These are phyloP conservation scores for Geranium rotundifolium DNA, from an alignment of 345 rosid species.

Conservation along the genomic window DNA sequence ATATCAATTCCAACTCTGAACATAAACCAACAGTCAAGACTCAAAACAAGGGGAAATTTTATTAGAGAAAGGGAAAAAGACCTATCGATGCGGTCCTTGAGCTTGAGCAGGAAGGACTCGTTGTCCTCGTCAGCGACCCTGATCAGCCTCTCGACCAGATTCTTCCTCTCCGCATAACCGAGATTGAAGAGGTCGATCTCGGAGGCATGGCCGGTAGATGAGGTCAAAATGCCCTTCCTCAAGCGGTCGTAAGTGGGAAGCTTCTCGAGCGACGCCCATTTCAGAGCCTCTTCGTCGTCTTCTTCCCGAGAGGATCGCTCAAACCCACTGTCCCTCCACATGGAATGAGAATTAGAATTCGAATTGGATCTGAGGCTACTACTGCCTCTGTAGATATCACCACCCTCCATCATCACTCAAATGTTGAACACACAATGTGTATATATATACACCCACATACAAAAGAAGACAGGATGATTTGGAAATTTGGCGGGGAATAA, in stretches of 20 bases:
- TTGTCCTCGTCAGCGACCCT: slow-evolving; percentile 23
- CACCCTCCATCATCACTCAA: too few species aligned
- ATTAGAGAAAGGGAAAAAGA: neutral
- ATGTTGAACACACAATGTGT: too few species aligned
- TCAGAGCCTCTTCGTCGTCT: slow-evolving; percentile 41
- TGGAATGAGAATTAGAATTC: too few species aligned
- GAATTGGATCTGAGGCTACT: too few species aligned
- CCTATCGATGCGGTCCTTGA: slow-evolving; percentile 25
- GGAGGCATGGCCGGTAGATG: slow-evolving; percentile 1
- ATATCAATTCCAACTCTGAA: slow-evolving; percentile 40
- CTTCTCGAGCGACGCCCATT: slow-evolving; percentile 46
- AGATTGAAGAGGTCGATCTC: slow-evolving; percentile 16
- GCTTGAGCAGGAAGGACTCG: slow-evolving; percentile 21
- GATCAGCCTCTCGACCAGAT: slow-evolving; percentile 23
- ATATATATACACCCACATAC: too few species aligned
- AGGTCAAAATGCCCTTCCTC: slow-evolving; percentile 26
- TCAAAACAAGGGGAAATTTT: neutral
- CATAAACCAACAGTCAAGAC: too few species aligned
- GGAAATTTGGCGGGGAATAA: too few species aligned
- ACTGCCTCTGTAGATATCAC: too few species aligned
- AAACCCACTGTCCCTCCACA: too few species aligned
- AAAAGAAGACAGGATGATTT: too few species aligned
- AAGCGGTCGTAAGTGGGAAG: slow-evolving; percentile 34
- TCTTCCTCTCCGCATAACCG: slow-evolving; percentile 15
- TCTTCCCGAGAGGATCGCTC: too few species aligned